These are phyloP conservation scores for Rhynchosporium secalis DNA, from an alignment of 2,329 filamentous ascomycete genomes.

Conservation along the genomic window DNA sequence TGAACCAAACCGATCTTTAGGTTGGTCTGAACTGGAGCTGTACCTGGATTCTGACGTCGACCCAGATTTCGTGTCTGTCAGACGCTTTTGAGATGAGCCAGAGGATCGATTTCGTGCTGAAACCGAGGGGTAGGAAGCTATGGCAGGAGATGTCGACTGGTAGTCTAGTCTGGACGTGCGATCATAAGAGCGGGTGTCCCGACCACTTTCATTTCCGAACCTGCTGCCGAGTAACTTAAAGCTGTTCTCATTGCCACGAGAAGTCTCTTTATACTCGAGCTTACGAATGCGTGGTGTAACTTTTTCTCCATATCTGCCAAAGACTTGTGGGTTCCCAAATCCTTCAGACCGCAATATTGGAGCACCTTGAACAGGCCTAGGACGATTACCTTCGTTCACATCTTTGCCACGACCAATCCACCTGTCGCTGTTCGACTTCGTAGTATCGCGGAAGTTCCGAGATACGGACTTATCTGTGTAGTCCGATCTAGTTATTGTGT, in stretches of 20 bases:
- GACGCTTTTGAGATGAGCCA: not conserved
- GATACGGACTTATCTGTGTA: not conserved
- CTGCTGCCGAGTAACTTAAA: not conserved
- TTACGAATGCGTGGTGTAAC: constrained; percentile 6
- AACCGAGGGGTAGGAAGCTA: not conserved
- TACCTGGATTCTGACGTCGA: not conserved
- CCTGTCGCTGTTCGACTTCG: not conserved
- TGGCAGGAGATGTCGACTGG: not conserved
- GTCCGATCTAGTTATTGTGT: not conserved
- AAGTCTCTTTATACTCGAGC: not conserved
- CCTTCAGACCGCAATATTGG: not conserved
- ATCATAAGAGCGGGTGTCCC: not conserved
- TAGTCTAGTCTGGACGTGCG: not conserved
- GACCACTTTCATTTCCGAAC: not conserved
- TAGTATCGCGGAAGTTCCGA: not conserved
- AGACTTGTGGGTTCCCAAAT: not conserved
- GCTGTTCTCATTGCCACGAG: not conserved
- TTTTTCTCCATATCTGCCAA: constrained; percentile 3
- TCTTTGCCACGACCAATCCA: not conserved
- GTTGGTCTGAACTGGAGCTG: not conserved
- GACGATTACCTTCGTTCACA: not conserved
- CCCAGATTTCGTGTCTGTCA: not conserved
- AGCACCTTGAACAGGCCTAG: not conserved
- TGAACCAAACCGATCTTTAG: not conserved
- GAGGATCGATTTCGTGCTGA: not conserved